Evolutionary conservation across 148 eudicot genomes (phyloP), one percentile per base, ranked within the genome.

Genomic region (Rhododendron henanense): DNA sequence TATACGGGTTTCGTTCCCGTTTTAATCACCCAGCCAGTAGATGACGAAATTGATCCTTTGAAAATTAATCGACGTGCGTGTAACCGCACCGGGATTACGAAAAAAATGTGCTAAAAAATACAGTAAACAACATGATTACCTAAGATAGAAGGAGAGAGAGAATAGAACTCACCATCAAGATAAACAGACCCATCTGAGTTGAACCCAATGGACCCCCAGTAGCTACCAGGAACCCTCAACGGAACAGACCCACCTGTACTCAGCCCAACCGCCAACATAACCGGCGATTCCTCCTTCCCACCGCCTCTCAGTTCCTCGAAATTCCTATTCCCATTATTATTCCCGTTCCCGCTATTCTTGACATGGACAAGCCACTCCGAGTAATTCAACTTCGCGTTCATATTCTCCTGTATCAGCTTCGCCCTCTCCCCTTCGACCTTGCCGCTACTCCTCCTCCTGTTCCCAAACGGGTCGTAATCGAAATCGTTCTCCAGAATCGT

Each of bases 151-250:
- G 35, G 35, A 33, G 35, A 33, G 35, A 33, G 35, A 33, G 35
- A 1, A 33, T 33, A 33, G 35, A 84, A 63, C 86, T 21, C 88
- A 93, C 97, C 97, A 59, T 88, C 88, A 8, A 93, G 93, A 87
- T 48, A 91, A 85, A 93, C 91, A 83, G 94, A 93, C 19, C 95
- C 95, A 88, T 91, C 88, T 3, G 97, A 94, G 79, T 91, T 88
- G 86, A 94, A 92, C 10, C 94, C 97, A 78, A 93, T 87, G 15
- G 97, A 94, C 5, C 92, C 95, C 9, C 85, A 90, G 57, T 87
- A 93, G 57, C 86, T 90, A 2, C 97, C 97, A 1, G 95, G 95
- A 51, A 92, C 39, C 90, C 86, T 92, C 18, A 78, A 37, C 5
- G 91, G 91, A 41, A 1, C 45, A 77, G 86, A 39, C 7, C 91